Evolutionary conservation across 2,329 filamentous ascomycete species (phyloP).

Genomic region (Venturiaceae sp.): DNA sequence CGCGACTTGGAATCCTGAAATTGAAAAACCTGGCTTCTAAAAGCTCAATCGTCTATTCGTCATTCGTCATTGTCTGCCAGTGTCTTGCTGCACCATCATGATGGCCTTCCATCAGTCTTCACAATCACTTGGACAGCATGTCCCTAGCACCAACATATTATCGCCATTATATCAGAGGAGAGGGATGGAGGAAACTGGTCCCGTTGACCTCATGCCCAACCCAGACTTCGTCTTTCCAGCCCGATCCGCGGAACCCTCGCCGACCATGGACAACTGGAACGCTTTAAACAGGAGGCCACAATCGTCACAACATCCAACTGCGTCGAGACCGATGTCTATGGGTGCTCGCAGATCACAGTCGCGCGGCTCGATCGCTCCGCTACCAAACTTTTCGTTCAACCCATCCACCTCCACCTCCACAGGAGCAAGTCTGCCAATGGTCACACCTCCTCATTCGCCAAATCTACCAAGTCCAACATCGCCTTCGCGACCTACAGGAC

Average conservation of each 20-base stretch:
- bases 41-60: neutral
- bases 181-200: conserved; percentile 2
- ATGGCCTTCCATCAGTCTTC: neutral
- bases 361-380: conserved; percentile 30
- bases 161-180: conserved; percentile 4
- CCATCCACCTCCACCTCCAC: conserved; percentile 25
- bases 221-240: conserved; percentile 39
- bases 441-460: conserved; percentile 29
- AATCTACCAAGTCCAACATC: conserved; percentile 24
- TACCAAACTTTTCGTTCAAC: conserved; percentile 41
- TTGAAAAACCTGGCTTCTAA: neutral
- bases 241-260: conserved; percentile 17
- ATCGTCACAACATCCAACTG: conserved; percentile 24
- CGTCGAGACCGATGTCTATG: conserved; percentile 17
- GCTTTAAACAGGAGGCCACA: conserved; percentile 24
- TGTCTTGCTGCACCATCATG: neutral
- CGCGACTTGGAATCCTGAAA: neutral
- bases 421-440: conserved; percentile 15
- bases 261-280: conserved; percentile 11
- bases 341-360: conserved; percentile 22
- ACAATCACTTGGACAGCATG: neutral
- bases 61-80: neutral
- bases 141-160: neutral
- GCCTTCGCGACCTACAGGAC: conserved; percentile 49
- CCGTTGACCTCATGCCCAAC: conserved; percentile 33